These are phyloP conservation scores for Diplotaxis tenuifolia DNA, from an alignment of 345 rosid genomes.

Conservation along the genomic window DNA sequence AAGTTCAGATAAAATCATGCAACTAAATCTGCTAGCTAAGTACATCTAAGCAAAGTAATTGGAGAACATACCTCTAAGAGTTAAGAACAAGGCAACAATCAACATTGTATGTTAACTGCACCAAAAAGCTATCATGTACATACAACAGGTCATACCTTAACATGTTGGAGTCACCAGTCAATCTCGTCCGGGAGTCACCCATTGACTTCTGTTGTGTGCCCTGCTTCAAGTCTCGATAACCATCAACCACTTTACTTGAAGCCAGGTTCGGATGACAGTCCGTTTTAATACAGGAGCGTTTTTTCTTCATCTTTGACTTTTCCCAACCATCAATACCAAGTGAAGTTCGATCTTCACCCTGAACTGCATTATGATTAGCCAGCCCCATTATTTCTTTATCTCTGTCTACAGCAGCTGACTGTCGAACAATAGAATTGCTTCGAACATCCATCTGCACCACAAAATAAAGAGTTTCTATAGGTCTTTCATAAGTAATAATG, in stretches of 20 bases:
- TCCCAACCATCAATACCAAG: slow-evolving; percentile 89
- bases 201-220: slow-evolving; percentile 60
- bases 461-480: slow-evolving; percentile 24
- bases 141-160: slow-evolving; percentile 54
- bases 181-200: slow-evolving; percentile 59
- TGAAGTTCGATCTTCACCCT: slow-evolving; percentile 70
- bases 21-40: slow-evolving; percentile 1
- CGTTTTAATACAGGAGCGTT: slow-evolving; percentile 77
- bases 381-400: slow-evolving; percentile 63
- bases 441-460: slow-evolving; percentile 63
- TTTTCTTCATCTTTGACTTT: slow-evolving; percentile 86
- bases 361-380: slow-evolving; percentile 55
- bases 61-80: slow-evolving; percentile 12
- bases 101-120: slow-evolving; percentile 15
- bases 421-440: slow-evolving; percentile 58
- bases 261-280: slow-evolving; percentile 54
- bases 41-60: slow-evolving; percentile 6
- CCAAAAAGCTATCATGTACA: slow-evolving; percentile 12
- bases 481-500: slow-evolving; percentile 5
- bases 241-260: slow-evolving; percentile 58
- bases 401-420: slow-evolving; percentile 60
- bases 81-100: slow-evolving; percentile 10
- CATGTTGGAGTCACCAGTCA: slow-evolving; percentile 69
- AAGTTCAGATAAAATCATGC: slow-evolving; percentile 20
- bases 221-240: slow-evolving; percentile 71